These are phyloP conservation scores for Zalerion maritima DNA, from an alignment of 495 filamentous ascomycete genomes.

Conservation along the genomic window DNA sequence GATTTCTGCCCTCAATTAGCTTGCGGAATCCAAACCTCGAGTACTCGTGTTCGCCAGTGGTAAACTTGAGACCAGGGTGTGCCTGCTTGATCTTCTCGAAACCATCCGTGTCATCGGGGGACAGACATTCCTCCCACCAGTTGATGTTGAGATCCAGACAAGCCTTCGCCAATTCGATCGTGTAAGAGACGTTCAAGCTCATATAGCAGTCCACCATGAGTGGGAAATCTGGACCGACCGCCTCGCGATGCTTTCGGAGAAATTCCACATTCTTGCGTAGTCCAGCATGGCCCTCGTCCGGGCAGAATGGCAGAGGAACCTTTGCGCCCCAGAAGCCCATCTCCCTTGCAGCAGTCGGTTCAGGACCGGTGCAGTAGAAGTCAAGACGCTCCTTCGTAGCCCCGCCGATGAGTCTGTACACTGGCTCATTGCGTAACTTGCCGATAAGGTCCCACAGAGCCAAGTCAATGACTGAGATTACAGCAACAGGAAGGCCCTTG, in stretches of 20 bases:
- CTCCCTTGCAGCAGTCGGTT: slow-evolving; percentile 58
- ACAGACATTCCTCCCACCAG: slow-evolving; percentile 93
- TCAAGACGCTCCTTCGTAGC: slow-evolving; percentile 62
- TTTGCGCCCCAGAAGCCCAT: slow-evolving; percentile 85
- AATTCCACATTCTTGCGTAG: slow-evolving; percentile 81
- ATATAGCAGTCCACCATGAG: slow-evolving; percentile 96
- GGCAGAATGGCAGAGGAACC: slow-evolving; percentile 74
- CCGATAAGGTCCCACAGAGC: slow-evolving; percentile 84
- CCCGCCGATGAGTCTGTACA: slow-evolving; percentile 88
- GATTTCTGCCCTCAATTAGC: slow-evolving; percentile 76
- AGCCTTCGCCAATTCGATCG: slow-evolving; percentile 74
- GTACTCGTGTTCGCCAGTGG: slow-evolving; percentile 89
- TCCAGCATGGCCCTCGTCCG: slow-evolving; percentile 69
- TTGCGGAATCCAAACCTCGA: slow-evolving; percentile 88
- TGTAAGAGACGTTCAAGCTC: slow-evolving; percentile 83
- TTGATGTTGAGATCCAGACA: slow-evolving; percentile 72
- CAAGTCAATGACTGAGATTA: slow-evolving; percentile 86
- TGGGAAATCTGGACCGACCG: slow-evolving; percentile 77
- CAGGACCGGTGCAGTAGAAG: slow-evolving; percentile 90
- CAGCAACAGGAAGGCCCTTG: slow-evolving; percentile 76
- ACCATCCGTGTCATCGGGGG: slow-evolving; percentile 80
- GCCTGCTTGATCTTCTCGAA: slow-evolving; percentile 78
- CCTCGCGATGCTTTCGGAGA: slow-evolving; percentile 66
- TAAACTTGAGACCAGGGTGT: slow-evolving; percentile 83
- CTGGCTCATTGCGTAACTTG: slow-evolving; percentile 80